Base-by-base conservation (phyloP, 257 asterid genomes). In the Vinca minor region DNA sequence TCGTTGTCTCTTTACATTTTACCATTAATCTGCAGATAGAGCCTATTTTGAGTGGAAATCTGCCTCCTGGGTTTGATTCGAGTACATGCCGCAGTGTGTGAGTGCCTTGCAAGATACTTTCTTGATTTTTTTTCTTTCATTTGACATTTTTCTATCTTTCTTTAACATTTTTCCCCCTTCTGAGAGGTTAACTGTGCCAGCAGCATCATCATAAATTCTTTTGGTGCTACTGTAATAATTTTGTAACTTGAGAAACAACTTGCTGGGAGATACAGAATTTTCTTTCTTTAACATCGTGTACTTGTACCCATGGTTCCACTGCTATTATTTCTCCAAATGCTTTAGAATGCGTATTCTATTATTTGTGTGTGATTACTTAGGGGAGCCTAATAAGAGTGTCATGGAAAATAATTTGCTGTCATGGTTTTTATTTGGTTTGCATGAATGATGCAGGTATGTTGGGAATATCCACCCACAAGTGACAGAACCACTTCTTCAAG, bases 31-130 rank as follows among this genome's bases (percentile, higher is more conserved):
- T 80, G 88, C 95, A 89, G 96, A 84, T 89, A 68, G 93, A 86
- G 77, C 91, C 95, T 71, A 84, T 86, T 78, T 78, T 82, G 80
- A 89, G 95, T 75, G 96, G 95, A 71, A 89, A 89, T 76, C 78
- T 86, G 77, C 95, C 95, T 29, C 89, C 95, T 68, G 93, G 96
- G 26, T 89, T 89, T 48, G 94, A 89, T 81, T 76, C 95, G 65
- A 85, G 78, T 77, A 74, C 91, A 73, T 87, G 96, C 84, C 91
- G 95, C 83, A 85, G 95, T 65, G 97, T 89, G 97, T 87, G 82
- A 85, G 95, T 87, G 61, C 65, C 74, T 70, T 60, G 17, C 29
- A 56, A 60, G 64, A 14, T 59, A 67, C 36, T 44, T 14, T 54
- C 10, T 38, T 39, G 21, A 34, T 20, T 21, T 39, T 60, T 71